These are phyloP conservation scores for Punica granatum DNA, from an alignment of 345 rosid species.

Conservation along the genomic window DNA sequence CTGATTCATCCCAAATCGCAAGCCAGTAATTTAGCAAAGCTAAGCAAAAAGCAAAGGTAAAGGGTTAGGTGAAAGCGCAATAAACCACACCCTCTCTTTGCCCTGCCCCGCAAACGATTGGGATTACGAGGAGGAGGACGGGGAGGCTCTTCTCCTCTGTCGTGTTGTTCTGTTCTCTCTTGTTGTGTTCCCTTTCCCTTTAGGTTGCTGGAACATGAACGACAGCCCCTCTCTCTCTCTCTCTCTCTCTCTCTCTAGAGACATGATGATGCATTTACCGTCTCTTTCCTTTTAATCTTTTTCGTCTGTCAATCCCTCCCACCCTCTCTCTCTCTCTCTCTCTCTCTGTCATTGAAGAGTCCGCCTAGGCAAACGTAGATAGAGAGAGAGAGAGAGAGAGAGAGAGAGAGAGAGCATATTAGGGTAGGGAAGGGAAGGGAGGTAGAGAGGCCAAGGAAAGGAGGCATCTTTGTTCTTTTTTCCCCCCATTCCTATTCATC, in stretches of 20 bases:
- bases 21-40: too few species aligned
- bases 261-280: not conserved
- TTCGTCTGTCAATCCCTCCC: not conserved
- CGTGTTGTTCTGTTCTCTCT: too few species aligned
- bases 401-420: not conserved
- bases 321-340: not conserved
- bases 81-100: too few species aligned
- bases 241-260: not conserved
- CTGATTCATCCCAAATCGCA: too few species aligned
- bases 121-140: too few species aligned
- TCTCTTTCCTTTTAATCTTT: not conserved
- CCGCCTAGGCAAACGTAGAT: not conserved
- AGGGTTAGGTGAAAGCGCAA: too few species aligned
- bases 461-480: constrained; percentile 29
- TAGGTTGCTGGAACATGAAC: too few species aligned
- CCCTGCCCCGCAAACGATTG: too few species aligned
- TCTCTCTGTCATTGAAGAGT: not conserved
- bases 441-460: not conserved
- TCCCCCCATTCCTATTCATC: not conserved
- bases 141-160: too few species aligned
- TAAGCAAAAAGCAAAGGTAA: too few species aligned
- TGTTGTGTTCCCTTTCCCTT: too few species aligned
- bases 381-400: too few species aligned
- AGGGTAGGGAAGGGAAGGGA: not conserved
- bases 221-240: not conserved